phyloP scores from a whole-genome alignment of 371 early-diverging fungal genomes.

The Massospora cicadina region DNA sequence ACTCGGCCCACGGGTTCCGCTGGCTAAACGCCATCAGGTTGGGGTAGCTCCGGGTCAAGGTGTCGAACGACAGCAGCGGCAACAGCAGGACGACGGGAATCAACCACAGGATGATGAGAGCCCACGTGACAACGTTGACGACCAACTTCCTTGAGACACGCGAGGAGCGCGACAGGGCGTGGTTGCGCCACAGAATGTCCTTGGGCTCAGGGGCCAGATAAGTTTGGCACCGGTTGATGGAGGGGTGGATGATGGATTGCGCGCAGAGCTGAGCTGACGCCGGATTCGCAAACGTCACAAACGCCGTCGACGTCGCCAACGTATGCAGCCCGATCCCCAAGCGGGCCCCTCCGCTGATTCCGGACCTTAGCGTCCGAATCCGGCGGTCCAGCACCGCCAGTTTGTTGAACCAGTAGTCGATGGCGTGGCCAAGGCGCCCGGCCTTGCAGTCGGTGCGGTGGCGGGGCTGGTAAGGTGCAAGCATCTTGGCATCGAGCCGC shows the following conservation, averaged over 20 bases:
- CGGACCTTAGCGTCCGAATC: conserved; percentile 12
- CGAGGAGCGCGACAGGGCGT: conserved; percentile 33
- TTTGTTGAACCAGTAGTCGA: conserved; percentile 21
- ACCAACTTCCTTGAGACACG: conserved; percentile 27
- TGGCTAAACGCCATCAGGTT: conserved; percentile 25
- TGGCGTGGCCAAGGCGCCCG: conserved; percentile 16
- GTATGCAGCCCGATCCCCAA: conserved; percentile 17
- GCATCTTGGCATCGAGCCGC: conserved; percentile 3
- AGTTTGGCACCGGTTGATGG: conserved; percentile 48
- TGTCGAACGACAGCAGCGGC: conserved; percentile 47
- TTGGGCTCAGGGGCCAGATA: conserved; percentile 80
- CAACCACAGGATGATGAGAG: conserved; percentile 41
- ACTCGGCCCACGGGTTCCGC: conserved; percentile 23
- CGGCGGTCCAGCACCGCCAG: conserved; percentile 20
- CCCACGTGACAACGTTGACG: conserved; percentile 32
- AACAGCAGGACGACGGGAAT: conserved; percentile 50
- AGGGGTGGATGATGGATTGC: conserved; percentile 33
- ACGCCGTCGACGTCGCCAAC: conserved; percentile 33
- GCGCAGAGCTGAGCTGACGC: conserved; percentile 30
- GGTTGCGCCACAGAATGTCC: conserved; percentile 73
- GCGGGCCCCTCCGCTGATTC: not conserved
- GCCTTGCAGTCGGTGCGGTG: conserved; percentile 12
- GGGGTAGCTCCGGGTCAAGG: conserved; percentile 33
- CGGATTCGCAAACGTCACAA: conserved; percentile 39
- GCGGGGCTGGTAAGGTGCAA: conserved; percentile 14